These are phyloP conservation scores for Lichina pygmaea DNA, from an alignment of 495 filamentous ascomycete genomes.

Conservation along the genomic window DNA sequence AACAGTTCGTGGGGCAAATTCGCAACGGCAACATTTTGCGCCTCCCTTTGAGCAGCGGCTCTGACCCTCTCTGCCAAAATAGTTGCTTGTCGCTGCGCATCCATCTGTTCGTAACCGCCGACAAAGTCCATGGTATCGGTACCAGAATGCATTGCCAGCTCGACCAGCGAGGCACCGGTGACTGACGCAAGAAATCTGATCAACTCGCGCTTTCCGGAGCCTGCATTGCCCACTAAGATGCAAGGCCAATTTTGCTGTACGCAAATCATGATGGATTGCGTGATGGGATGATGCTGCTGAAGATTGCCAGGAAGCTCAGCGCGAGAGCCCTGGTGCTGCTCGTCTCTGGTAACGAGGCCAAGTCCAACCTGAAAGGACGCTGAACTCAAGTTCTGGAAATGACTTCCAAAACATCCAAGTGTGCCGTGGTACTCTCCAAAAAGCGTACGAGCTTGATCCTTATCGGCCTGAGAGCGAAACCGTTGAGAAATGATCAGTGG, in stretches of 20 bases:
- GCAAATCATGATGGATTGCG: conserved; percentile 73
- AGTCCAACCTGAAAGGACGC: conserved; percentile 54
- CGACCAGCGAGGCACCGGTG: conserved; percentile 42
- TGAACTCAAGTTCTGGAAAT: conserved; percentile 27
- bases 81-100: conserved; percentile 40
- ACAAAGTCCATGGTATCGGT: conserved; percentile 93
- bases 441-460: conserved; percentile 29
- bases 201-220: conserved; percentile 60
- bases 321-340: conserved; percentile 21
- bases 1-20: neutral
- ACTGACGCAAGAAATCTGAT: conserved; percentile 55
- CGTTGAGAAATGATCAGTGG: conserved; percentile 69
- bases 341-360: conserved; percentile 34
- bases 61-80: conserved; percentile 25
- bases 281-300: conserved; percentile 29
- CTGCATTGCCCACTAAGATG: conserved; percentile 65
- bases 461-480: conserved; percentile 48
- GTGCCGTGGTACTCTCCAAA: conserved; percentile 25
- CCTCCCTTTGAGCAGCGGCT: conserved; percentile 22
- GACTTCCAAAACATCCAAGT: neutral
- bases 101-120: conserved; percentile 86
- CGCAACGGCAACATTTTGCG: conserved; percentile 4
- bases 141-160: conserved; percentile 69
- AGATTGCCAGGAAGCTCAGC: conserved; percentile 20
- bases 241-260: conserved; percentile 67